phyloP scores from a whole-genome alignment of 2,329 filamentous ascomycete species.

The Zymoseptoria pseudotritici region DNA sequence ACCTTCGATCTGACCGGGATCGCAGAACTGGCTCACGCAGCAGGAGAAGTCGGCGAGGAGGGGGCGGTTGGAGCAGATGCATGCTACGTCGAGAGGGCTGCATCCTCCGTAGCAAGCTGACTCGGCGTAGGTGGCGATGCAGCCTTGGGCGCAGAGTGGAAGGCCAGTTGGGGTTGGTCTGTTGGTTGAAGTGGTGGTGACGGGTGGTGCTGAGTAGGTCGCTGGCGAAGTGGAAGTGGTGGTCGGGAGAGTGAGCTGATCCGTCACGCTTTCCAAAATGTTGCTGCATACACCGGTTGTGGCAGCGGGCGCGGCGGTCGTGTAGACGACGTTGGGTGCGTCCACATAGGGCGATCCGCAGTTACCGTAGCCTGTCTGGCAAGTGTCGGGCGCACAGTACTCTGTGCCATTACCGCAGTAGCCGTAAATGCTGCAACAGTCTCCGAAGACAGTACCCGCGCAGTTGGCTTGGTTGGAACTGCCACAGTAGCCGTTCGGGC shows the following conservation, averaged over 20 bases:
- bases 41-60: constrained; percentile 34
- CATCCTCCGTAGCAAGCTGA: constrained; percentile 29
- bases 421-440: neutral
- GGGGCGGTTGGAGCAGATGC: constrained; percentile 35
- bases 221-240: neutral
- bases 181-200: neutral
- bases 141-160: constrained; percentile 26
- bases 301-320: neutral
- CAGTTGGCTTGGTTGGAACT: neutral
- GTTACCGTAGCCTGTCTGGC: neutral
- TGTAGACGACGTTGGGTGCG: neutral
- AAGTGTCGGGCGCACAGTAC: neutral
- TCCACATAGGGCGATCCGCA: neutral
- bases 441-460: neutral
- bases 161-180: constrained; percentile 14
- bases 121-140: constrained; percentile 27
- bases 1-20: neutral
- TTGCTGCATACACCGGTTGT: neutral
- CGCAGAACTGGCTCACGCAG: constrained; percentile 34
- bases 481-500: neutral
- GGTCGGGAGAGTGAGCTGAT: neutral
- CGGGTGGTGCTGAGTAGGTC: neutral
- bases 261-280: neutral
- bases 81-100: constrained; percentile 32
- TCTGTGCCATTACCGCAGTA: neutral